Conservation (phyloP, 345 rosid species). For the Orychophragmus violaceus region DNA sequence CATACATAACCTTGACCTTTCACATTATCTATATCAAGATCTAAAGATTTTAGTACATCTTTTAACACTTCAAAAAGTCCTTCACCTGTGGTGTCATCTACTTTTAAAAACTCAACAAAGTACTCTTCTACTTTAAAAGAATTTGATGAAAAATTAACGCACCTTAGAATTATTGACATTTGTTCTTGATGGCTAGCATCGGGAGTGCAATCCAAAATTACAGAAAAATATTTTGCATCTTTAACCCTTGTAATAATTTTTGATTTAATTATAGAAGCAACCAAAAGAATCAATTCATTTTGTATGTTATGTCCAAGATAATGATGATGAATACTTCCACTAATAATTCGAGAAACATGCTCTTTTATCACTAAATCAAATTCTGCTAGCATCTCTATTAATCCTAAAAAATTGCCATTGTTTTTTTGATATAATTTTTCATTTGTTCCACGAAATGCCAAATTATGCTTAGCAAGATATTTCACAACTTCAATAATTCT, state of each 20-base stretch:
- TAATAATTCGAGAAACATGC: background rate
- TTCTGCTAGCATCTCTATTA: background rate
- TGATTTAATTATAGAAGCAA: background rate
- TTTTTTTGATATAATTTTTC: background rate
- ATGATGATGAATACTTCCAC: background rate
- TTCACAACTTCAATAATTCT: too few species aligned
- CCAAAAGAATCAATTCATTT: background rate
- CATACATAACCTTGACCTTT: too few species aligned
- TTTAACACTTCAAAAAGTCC: background rate
- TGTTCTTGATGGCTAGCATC: background rate
- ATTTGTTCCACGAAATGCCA: background rate
- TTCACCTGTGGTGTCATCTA: background rate
- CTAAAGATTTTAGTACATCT: background rate
- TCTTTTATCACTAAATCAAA: background rate
- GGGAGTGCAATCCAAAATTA: background rate
- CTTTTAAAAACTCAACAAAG: background rate
- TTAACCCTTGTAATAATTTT: background rate
- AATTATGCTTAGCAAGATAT: too few species aligned
- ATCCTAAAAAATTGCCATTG: background rate
- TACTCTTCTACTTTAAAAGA: background rate
- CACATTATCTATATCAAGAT: background rate
- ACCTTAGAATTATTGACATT: background rate
- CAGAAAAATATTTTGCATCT: background rate
- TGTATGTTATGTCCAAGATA: background rate
- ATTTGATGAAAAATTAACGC: background rate